These are phyloP conservation scores for Rachicladosporium sp. DNA, from an alignment of 2,329 filamentous ascomycete genomes.

Conservation along the genomic window DNA sequence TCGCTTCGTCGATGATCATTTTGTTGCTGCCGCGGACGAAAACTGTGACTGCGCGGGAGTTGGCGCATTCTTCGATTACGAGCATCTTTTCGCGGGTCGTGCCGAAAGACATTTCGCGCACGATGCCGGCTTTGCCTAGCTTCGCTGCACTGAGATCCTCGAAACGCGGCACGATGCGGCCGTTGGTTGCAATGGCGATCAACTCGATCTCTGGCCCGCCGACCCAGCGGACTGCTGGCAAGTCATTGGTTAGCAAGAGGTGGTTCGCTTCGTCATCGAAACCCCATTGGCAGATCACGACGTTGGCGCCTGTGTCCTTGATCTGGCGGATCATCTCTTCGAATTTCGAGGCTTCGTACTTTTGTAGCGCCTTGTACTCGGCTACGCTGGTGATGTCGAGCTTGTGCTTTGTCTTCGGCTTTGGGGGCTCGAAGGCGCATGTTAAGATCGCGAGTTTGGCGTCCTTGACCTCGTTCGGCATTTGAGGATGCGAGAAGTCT, in stretches of 20 bases:
- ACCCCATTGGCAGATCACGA: conserved; percentile 98
- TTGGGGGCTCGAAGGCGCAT: conserved; percentile 95
- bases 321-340: conserved; percentile 97
- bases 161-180: conserved; percentile 91
- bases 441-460: conserved; percentile 97
- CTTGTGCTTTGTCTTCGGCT: conserved; percentile 99
- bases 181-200: conserved; percentile 96
- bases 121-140: conserved; percentile 77
- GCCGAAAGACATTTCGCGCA: conserved; percentile 91
- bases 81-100: conserved; percentile 99
- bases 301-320: conserved; percentile 91
- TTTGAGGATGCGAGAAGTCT: conserved; percentile 98
- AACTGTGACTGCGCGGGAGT: conserved; percentile 88
- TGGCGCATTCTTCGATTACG: conserved; percentile 97
- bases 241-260: conserved; percentile 84
- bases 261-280: conserved; percentile 99
- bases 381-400: conserved; percentile 94
- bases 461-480: conserved; percentile 89
- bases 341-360: conserved; percentile 92
- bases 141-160: conserved; percentile 87
- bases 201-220: conserved; percentile 96
- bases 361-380: conserved; percentile 96
- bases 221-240: conserved; percentile 95
- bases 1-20: conserved; percentile 99
- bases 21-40: conserved; percentile 98